Base-by-base conservation (phyloP, 192 early-diverging fungal genomes). In the Dimargaris cristalligena region DNA sequence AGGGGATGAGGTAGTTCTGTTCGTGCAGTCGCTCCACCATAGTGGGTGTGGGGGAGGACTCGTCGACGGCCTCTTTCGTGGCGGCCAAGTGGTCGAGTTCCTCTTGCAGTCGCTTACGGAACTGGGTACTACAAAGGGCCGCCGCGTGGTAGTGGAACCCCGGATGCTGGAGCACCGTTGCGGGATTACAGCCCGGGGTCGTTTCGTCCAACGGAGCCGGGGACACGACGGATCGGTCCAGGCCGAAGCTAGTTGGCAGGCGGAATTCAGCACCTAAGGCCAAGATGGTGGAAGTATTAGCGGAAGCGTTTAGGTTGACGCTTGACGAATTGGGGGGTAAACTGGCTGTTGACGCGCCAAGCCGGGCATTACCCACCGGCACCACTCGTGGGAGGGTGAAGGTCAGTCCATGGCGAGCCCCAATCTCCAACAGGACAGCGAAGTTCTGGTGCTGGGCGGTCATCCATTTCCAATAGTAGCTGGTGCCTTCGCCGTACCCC, bases 81-180 rank as follows among this genome's bases (percentile, higher is more conserved):
- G 38, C 38, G 8, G 16, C 8, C 16, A 41, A 16, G 38, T 6
- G 6, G 8, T 20, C 54, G 3, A 29, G 34, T 33, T 56, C 63
- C 14, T 72, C 69, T 46, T 75, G 71, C 62, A 78, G 83, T 6
- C 74, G 70, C 31, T 74, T 70, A 55, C 83, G 75, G 47, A 83
- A 62, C 50, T 90, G 82, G 31, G 88, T 85, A 34, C 78, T 80
- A 60, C 82, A 85, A 51, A 76, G 71, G 0, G 90, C 89, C 33
- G 89, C 78, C 8, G 77, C 59, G 60, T 86, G 77, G 64, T 88
- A 93, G 63, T 90, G 89, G 61, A 75, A 90, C 13, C 90, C 90
- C 33, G 89, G 81, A 72, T 91, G 89, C 61, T 91, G 90, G 11
- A 93, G 69, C 11, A 90, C 71, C 25, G 77, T 64, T 32, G 73